These are phyloP conservation scores for Phallus indusiatus DNA, from an alignment of 768 basidiomycete genomes.

Conservation along the genomic window DNA sequence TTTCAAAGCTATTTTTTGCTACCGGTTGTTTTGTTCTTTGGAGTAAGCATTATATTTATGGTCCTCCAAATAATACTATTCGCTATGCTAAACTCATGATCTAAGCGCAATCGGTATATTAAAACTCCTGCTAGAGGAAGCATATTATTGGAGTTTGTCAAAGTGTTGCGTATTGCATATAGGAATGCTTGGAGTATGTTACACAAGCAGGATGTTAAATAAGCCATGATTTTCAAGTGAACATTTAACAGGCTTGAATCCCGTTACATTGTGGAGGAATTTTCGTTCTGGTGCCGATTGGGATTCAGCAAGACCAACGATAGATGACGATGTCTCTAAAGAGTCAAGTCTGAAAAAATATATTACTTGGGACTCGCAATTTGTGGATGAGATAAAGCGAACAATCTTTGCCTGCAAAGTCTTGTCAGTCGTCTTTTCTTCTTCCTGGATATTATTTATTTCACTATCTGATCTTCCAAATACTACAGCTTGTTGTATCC, in stretches of 20 bases:
- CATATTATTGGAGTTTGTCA: conserved; percentile 41
- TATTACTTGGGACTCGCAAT: conserved; percentile 7
- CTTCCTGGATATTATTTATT: not conserved
- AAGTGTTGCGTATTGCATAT: conserved; percentile 38
- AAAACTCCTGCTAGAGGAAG: conserved; percentile 55
- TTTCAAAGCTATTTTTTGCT: conserved; percentile 29
- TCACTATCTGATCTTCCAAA: not conserved
- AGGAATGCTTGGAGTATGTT: conserved; percentile 33
- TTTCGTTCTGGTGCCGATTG: not conserved
- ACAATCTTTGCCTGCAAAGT: conserved; percentile 8
- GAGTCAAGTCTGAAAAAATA: not conserved
- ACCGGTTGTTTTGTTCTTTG: conserved; percentile 47
- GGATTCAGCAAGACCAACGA: conserved; percentile 3
- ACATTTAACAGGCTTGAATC: not conserved
- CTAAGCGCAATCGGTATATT: conserved; percentile 38
- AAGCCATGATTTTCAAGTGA: not conserved
- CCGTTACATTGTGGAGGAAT: conserved; percentile 1
- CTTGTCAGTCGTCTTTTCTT: not conserved
- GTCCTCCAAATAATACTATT: not conserved
- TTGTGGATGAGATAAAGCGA: conserved; percentile 6
- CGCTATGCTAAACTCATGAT: not conserved
- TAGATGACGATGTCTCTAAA: not conserved
- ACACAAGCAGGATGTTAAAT: not conserved
- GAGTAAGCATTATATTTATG: conserved; percentile 14
- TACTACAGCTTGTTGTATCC: conserved; percentile 2